Base-by-base conservation (phyloP, 177 flowering plant species). In the Vitis hybrid region DNA sequence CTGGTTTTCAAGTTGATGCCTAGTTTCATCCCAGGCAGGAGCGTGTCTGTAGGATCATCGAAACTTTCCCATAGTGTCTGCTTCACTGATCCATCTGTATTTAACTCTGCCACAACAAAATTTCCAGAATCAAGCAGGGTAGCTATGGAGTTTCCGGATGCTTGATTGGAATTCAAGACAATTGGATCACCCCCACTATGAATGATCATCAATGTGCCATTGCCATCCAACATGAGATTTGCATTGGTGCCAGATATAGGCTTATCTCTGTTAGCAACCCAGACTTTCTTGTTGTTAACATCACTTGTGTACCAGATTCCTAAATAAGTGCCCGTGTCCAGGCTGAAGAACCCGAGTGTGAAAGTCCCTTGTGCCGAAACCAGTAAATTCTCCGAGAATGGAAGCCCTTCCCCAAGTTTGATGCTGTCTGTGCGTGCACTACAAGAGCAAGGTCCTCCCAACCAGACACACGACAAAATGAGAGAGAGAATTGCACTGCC, bases 231-330 rank as follows among this genome's bases (percentile, higher is more conserved):
- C 2, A 62, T 68, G 3, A 68, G 21, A 56, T 68, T 4, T 19
- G 12, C 1, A 1, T n/a, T 1, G 9, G 3, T 2, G 12, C 40
- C 8, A 6, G 62, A 61, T 1, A 21, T 21, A 21, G 21, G 21
- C 9, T n/a, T 21, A 24, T n/a, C 9, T 19, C 70, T 56, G n/a
- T 67, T 67, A 9, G 30, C 70, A 19, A 67, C 60, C 70, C 70
- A 67, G 3, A 67, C 61, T 17, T 56, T 56, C 12, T 0, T 32
- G 6, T 7, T 14, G n/a, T 32, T 32, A 6, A 32, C 40, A 8
- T 60, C 17, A 4, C 12, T 61, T 0, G 63, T 60, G 63, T 12
- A 27, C 17, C 63, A 32, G 8, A 60, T 30, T 60, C 46, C 63
- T 13, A 60, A 19, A 60, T 35, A 27, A 21, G 21, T 21, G 21